Evolutionary conservation across 2,329 filamentous ascomycete species (phyloP).

Genomic region (Diaporthe humulicola): DNA sequence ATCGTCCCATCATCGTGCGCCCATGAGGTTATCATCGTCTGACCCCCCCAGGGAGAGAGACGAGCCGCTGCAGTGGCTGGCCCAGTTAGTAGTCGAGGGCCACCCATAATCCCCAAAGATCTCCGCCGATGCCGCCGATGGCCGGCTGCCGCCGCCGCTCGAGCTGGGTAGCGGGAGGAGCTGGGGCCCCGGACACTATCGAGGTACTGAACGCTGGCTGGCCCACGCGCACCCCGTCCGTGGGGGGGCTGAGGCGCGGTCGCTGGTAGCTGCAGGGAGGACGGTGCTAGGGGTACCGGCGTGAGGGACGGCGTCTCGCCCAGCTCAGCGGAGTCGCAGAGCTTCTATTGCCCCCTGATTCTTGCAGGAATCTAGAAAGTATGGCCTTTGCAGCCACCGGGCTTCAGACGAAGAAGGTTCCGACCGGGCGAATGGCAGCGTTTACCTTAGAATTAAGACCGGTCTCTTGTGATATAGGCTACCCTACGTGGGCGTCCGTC

Average conservation of each 20-base stretch:
- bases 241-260: slow-evolving; percentile 51
- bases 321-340: neutral
- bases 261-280: slow-evolving; percentile 41
- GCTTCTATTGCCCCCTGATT: neutral
- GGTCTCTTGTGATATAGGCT: slow-evolving; percentile 47
- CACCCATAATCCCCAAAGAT: slow-evolving; percentile 50
- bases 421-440: slow-evolving; percentile 37
- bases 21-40: slow-evolving; percentile 31
- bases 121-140: slow-evolving; percentile 48
- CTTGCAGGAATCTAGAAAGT: slow-evolving; percentile 5
- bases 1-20: slow-evolving; percentile 22
- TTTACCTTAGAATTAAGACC: slow-evolving; percentile 45
- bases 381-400: neutral
- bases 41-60: neutral
- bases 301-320: slow-evolving; percentile 9
- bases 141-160: slow-evolving; percentile 48
- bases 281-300: slow-evolving; percentile 9
- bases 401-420: slow-evolving; percentile 19
- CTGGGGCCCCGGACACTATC: slow-evolving; percentile 45
- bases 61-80: neutral
- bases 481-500: slow-evolving; percentile 46
- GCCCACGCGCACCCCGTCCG: slow-evolving; percentile 50
- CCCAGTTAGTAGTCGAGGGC: slow-evolving; percentile 55
- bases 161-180: slow-evolving; percentile 48
- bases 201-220: slow-evolving; percentile 47